These are phyloP conservation scores for Oropetium thomaeum DNA, from an alignment of 176 grass and related monocot species.

Conservation along the genomic window DNA sequence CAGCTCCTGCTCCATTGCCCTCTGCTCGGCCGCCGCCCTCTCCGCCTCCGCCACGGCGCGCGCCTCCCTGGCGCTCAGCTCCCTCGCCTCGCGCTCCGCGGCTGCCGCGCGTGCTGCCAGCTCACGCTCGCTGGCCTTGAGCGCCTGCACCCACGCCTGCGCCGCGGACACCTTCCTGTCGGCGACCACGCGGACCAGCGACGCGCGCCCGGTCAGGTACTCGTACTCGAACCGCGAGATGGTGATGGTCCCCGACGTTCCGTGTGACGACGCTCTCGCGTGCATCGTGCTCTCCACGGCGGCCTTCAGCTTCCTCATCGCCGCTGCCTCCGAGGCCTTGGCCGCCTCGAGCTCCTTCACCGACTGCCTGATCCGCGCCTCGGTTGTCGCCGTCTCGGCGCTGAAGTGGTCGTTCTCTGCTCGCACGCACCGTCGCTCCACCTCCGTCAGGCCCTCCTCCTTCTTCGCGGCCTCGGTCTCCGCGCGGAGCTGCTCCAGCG, in stretches of 20 bases:
- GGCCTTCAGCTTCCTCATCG: slow-evolving; percentile 61
- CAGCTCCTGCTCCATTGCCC: slow-evolving; percentile 37
- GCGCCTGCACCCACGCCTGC: slow-evolving; percentile 67
- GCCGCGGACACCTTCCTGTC: slow-evolving; percentile 83
- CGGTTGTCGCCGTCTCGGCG: slow-evolving; percentile 28
- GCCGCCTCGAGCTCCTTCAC: slow-evolving; percentile 62
- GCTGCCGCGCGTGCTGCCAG: slow-evolving; percentile 37
- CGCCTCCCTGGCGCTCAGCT: slow-evolving; percentile 28
- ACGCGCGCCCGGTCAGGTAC: slow-evolving; percentile 60
- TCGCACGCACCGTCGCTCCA: slow-evolving; percentile 42
- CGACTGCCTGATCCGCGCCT: slow-evolving; percentile 30
- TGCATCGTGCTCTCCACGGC: slow-evolving; percentile 44
- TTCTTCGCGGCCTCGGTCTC: slow-evolving; percentile 51
- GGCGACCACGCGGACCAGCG: slow-evolving; percentile 49
- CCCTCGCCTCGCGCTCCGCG: slow-evolving; percentile 30
- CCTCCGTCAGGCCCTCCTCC: slow-evolving; percentile 46
- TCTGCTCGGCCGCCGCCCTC: slow-evolving; percentile 24
- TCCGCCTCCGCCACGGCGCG: slow-evolving; percentile 22
- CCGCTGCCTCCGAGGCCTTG: slow-evolving; percentile 56
- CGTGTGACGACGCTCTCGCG: slow-evolving; percentile 29
- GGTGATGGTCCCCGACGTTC: slow-evolving; percentile 32
- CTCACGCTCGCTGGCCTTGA: slow-evolving; percentile 67
- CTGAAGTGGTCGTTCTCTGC: slow-evolving; percentile 35
- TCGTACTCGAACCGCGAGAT: slow-evolving; percentile 85
- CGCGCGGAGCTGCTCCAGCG: slow-evolving; percentile 54